Base-by-base conservation (phyloP, 176 grass and related monocot genomes). In the Triticum turgidum region DNA sequence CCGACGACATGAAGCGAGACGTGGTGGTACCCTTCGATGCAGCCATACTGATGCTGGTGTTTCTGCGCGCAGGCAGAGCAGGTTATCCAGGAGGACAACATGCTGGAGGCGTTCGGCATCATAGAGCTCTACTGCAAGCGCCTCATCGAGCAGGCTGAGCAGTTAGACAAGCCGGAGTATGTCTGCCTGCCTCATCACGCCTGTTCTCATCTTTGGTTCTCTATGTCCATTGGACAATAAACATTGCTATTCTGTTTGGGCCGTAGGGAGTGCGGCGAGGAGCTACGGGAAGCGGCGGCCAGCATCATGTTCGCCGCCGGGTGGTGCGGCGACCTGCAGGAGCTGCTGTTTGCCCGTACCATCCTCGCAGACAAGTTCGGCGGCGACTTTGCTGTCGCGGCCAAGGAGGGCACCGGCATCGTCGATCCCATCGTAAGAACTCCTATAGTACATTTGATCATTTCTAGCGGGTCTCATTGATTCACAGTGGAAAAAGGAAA, bases 351-450 rank as follows among this genome's bases (percentile, higher is more conserved):
- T 34, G 84, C 75, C 44, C 75, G 87, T 49, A 52, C 21, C 15
- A 89, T 92, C 37, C 87, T 89, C 7, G 61, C 59, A 8, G 69
- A 86, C 5, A 92, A 92, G 84, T 87, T 92, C n/a, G 90, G 87
- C 18, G 68, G 20, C 0, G 80, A 89, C 38, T 92, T 92, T 0
- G 1, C 83, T 4, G 2, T 1, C 4, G 49, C 25, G 5, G 80
- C 87, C 11, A 86, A 65, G 47, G 80, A 87, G 30, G 89, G 85
- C 47, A 69, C 69, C 3, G 51, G 77, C 14, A 22, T 69, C 11
- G 85, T 88, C 15, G 47, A 91, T 30, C 76, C 76, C 49, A 81
- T 81, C 61, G 81, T 91, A 91, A 68, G 14, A 22, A 45, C 1
- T 58, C 27, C 25, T 51, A 11, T 39, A 11, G 11, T 20, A 52